Base-by-base conservation (phyloP, 305 asterid species). In the Solanum hybrid region DNA sequence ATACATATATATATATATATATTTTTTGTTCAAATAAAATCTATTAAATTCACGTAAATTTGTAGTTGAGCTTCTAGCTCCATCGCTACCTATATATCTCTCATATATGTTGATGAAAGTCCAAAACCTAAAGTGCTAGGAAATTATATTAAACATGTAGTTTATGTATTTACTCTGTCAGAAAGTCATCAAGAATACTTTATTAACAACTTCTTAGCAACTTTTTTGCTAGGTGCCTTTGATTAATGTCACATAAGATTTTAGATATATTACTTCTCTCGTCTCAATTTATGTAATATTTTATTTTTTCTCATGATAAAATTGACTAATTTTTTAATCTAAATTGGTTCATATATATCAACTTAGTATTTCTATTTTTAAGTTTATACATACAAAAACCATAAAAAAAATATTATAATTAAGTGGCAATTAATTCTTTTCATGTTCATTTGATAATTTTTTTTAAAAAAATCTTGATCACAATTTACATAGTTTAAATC, bases 31-130 rank as follows among this genome's bases (percentile, higher is more conserved):
- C 5, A 10, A 66, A n/a, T 9, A n/a, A 66, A 66, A n/a, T 0
- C 0, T 22, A 64, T 1, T n/a, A 22, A 64, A 64, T 64, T 64
- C 1, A 22, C 2, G 5, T 4, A 0, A 66, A 66, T 10, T 10
- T 0, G 0, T n/a, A 9, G 1, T 9, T 8, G 27, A 64, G 27
- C 14, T 10, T n/a, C 7, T 66, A 22, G 3, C 7, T 24, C 2
- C 7, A 6, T 6, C 9, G 10, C n/a, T 51, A 15, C 9, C 9
- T 69, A 24, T 69, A 66, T 66, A 7, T 19, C 29, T 66, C 36
- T 60, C 60, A 35, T 45, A 10, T 51, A 66, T 86, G 82, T 82
- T 17, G 40, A 82, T 51, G 31, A 86, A 86, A 22, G 64, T 87
- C 42, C 89, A 72, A 45, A 82, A 3, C 27, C 22, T 45, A 2